Percentiles rank a stretch among this genome's conserved stretches.
Conservation (phyloP, 371 early-diverging fungal genomes). For the Saksenaea vasiformis region DNA sequence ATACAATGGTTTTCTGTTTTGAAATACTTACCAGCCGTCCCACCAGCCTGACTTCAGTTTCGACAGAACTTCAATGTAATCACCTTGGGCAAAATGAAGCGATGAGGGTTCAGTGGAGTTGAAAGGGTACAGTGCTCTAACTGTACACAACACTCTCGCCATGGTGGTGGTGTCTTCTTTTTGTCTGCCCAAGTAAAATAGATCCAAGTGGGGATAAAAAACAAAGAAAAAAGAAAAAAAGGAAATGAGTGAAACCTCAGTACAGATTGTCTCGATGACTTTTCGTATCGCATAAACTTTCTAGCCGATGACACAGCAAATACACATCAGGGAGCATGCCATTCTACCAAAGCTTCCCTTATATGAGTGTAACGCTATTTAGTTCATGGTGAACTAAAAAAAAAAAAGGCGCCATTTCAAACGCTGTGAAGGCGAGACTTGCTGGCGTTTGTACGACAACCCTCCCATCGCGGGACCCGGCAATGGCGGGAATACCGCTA, state of each 20-base stretch:
- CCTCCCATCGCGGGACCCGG: neutral
- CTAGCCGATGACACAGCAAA: neutral
- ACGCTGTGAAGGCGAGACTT: neutral
- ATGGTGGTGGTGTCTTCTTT: neutral
- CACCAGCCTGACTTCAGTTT: constrained; percentile 92
- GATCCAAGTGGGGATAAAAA: constrained; percentile 1
- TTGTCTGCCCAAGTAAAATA: neutral
- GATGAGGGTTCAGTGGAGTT: constrained; percentile 64
- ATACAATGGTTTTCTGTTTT: neutral
- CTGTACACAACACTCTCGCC: constrained; percentile 8
- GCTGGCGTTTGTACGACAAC: neutral
- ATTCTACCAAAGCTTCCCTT: neutral
- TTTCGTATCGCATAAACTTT: neutral
- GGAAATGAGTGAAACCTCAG: constrained; percentile 1
- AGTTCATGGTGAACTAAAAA: neutral
- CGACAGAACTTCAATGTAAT: constrained; percentile 79
- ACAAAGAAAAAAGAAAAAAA: constrained; percentile 2
- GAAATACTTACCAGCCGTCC: constrained; percentile 70
- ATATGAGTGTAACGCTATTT: neutral
- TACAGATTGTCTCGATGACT: neutral
- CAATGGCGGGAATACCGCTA: neutral
- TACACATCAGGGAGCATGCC: neutral
- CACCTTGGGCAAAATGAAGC: constrained; percentile 72
- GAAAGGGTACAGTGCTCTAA: constrained; percentile 12
- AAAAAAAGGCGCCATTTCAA: neutral